Evolutionary conservation across 2,329 filamentous ascomycete species (phyloP).

Genomic region (Cladorrhinum sp.): DNA sequence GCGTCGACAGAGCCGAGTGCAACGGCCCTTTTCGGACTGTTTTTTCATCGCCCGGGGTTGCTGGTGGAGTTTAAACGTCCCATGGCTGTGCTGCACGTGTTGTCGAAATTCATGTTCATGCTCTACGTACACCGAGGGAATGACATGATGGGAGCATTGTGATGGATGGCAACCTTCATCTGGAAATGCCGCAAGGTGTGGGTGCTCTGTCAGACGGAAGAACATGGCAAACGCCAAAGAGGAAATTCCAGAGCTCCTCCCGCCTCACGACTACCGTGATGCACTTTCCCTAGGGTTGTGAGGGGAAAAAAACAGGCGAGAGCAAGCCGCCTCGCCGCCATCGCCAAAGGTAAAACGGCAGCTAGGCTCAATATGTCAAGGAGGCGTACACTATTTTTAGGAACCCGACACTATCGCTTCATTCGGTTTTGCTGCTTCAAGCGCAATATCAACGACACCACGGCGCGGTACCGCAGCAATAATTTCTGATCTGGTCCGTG

Average conservation of each 20-base stretch:
- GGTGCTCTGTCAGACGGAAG: constrained; percentile 7
- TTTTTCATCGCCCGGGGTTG: constrained; percentile 8
- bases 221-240: background rate
- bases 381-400: constrained; percentile 26
- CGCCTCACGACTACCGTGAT: constrained; percentile 10
- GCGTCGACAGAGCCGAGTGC: constrained; percentile 9
- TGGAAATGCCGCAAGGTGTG: constrained; percentile 9
- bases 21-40: constrained; percentile 7
- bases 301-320: constrained; percentile 14
- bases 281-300: constrained; percentile 3
- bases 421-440: constrained; percentile 1
- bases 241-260: background rate
- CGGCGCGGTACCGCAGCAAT: constrained; percentile 1
- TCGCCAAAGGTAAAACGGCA: constrained; percentile 15
- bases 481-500: constrained; percentile 21
- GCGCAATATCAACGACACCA: background rate
- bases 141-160: background rate
- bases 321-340: constrained; percentile 14
- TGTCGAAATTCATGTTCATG: background rate
- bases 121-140: background rate
- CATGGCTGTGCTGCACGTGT: background rate
- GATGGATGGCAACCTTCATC: background rate
- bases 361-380: constrained; percentile 19
- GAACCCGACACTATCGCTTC: constrained; percentile 16
- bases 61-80: constrained; percentile 5